These are phyloP conservation scores for Clarireedia homoeocarpa DNA, from an alignment of 2,329 filamentous ascomycete genomes.

Conservation along the genomic window DNA sequence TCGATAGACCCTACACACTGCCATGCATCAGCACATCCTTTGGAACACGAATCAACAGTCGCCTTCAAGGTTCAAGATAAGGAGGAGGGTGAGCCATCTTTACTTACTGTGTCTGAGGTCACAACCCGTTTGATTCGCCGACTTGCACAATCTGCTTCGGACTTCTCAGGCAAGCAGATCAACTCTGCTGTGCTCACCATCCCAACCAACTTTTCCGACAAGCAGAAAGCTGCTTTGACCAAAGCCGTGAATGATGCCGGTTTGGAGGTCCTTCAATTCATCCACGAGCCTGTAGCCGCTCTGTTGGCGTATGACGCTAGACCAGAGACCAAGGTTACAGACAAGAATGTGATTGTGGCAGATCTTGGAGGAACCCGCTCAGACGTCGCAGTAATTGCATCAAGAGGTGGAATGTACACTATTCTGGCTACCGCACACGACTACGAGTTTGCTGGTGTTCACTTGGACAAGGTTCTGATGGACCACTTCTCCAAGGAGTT, in stretches of 20 bases:
- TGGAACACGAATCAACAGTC: slow-evolving; percentile 63
- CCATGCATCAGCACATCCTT: slow-evolving; percentile 86
- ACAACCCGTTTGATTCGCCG: slow-evolving; percentile 78
- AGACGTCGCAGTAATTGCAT: slow-evolving; percentile 84
- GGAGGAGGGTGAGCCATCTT: slow-evolving; percentile 54
- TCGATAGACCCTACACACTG: slow-evolving; percentile 93
- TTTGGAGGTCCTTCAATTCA: slow-evolving; percentile 85
- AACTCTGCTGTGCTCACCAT: slow-evolving; percentile 93
- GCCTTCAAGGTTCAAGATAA: slow-evolving; percentile 81
- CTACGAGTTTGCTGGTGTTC: slow-evolving; percentile 82
- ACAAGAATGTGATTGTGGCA: slow-evolving; percentile 87
- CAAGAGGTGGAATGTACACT: slow-evolving; percentile 92
- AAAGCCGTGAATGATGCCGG: slow-evolving; percentile 72
- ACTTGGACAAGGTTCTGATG: slow-evolving; percentile 84
- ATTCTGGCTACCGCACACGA: slow-evolving; percentile 90
- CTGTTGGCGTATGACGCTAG: slow-evolving; percentile 87
- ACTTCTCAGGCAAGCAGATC: slow-evolving; percentile 88
- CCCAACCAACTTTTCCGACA: slow-evolving; percentile 85
- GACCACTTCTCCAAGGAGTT: slow-evolving; percentile 99
- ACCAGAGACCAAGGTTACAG: slow-evolving; percentile 62
- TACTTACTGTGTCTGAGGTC: slow-evolving; percentile 70
- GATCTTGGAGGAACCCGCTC: slow-evolving; percentile 90
- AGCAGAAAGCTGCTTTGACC: slow-evolving; percentile 73
- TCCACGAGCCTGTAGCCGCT: slow-evolving; percentile 83
- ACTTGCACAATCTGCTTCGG: slow-evolving; percentile 73